Percentiles rank a stretch among this genome's conserved stretches.
These are phyloP conservation scores for Coniella vitis DNA, from an alignment of 2,329 filamentous ascomycete genomes.

Conservation along the genomic window DNA sequence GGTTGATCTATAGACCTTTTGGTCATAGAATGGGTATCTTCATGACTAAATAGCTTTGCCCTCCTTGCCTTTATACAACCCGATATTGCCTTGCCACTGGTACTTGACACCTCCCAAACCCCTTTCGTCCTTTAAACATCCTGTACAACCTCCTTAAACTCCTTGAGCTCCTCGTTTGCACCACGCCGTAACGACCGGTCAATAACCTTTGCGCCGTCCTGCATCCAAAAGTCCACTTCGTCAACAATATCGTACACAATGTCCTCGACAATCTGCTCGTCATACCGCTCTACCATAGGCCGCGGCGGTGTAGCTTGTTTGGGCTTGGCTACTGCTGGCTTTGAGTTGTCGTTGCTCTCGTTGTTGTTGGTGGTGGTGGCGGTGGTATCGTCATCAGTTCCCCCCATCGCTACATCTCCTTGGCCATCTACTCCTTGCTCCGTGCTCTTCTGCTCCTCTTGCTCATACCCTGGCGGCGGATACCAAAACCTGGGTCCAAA, in stretches of 20 bases:
- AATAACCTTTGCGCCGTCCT: conserved; percentile 52
- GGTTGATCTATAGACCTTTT: not conserved
- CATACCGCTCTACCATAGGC: conserved; percentile 71
- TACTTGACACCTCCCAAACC: too few species aligned
- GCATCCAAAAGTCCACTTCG: conserved; percentile 84
- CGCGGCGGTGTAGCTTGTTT: conserved; percentile 31
- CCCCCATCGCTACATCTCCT: conserved; percentile 43
- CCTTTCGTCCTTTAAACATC: conserved; percentile 39
- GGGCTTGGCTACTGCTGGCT: conserved; percentile 15
- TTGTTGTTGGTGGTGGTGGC: too few species aligned
- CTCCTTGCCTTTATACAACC: not conserved
- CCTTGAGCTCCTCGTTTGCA: conserved; percentile 37
- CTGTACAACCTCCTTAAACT: conserved; percentile 60
- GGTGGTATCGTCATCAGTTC: conserved; percentile 23
- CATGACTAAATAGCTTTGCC: not conserved
- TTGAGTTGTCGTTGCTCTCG: too few species aligned
- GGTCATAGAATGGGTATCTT: conserved; percentile 10
- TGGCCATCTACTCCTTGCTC: conserved; percentile 7
- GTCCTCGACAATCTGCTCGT: conserved; percentile 92
- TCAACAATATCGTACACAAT: conserved; percentile 89
- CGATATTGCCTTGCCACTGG: too few species aligned
- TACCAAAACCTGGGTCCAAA: conserved; percentile 93
- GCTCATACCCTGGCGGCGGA: conserved; percentile 57
- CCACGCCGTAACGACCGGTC: conserved; percentile 33
- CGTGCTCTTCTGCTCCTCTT: conserved; percentile 30